Percentiles rank a stretch among this genome's conserved stretches.
Evolutionary conservation across 805 yeast genomes (phyloP).

Genomic region (Saccharomycopsis amapae): DNA sequence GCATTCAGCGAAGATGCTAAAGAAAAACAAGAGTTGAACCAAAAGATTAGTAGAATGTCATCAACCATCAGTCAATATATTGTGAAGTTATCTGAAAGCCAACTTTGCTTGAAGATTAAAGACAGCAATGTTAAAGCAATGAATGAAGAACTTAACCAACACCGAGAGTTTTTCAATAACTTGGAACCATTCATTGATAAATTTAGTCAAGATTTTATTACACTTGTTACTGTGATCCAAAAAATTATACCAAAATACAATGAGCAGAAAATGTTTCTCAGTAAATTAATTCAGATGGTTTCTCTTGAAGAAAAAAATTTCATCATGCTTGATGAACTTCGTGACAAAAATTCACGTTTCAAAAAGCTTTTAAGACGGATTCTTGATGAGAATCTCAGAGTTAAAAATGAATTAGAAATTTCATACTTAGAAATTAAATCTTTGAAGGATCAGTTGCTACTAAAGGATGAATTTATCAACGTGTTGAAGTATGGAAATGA

Average conservation of each 20-base stretch:
- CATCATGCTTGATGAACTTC: conserved; percentile 1
- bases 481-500: conserved; percentile 6
- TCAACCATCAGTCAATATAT: background rate
- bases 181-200: background rate
- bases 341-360: conserved; percentile 2
- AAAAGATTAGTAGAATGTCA: background rate
- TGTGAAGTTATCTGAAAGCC: conserved; percentile 8
- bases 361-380: conserved; percentile 5
- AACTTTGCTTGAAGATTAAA: conserved; percentile 5
- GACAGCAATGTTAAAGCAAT: background rate
- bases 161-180: background rate
- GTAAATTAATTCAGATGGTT: background rate
- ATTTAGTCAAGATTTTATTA: background rate
- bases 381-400: conserved; percentile 9
- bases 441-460: conserved; percentile 8
- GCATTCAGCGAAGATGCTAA: no score
- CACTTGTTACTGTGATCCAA: background rate
- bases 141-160: background rate
- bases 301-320: conserved; percentile 6
- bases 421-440: conserved; percentile 3
- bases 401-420: conserved; percentile 14
- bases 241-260: conserved; percentile 13
- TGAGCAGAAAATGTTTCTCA: conserved; percentile 1
- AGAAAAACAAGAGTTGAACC: background rate
- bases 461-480: conserved; percentile 15